Conservation (phyloP, 2,329 filamentous ascomycete species). For the Cercospora sp. region DNA sequence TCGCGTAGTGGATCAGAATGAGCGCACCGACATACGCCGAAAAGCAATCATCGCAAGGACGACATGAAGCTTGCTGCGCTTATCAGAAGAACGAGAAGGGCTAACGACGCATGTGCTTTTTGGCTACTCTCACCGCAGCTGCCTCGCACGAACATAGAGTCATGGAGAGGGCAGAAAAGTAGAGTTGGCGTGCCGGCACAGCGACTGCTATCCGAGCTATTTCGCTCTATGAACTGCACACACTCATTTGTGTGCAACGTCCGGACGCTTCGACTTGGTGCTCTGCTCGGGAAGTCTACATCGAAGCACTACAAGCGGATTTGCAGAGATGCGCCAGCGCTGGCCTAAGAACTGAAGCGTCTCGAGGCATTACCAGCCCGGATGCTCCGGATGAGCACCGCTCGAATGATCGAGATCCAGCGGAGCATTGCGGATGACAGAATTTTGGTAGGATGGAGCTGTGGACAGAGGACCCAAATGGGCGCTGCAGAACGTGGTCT, state of each 20-base stretch:
- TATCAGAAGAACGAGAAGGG: neutral
- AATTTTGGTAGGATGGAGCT: neutral
- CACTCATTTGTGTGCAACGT: too few relatives aligned
- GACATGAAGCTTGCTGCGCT: neutral
- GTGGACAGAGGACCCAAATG: neutral
- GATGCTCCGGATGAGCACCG: neutral
- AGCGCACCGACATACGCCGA: neutral
- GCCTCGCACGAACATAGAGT: neutral
- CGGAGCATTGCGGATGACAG: neutral
- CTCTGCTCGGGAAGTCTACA: neutral
- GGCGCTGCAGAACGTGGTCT: neutral
- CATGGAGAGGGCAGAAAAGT: neutral
- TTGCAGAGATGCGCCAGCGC: neutral
- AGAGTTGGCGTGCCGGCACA: neutral
- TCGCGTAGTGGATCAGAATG: neutral
- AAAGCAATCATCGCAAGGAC: neutral
- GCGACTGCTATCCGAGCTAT: neutral
- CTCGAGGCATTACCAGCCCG: neutral
- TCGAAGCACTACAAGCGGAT: neutral
- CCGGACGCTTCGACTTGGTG: neutral
- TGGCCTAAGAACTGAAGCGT: neutral
- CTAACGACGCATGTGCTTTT: neutral
- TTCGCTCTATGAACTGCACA: neutral
- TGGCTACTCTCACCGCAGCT: neutral
- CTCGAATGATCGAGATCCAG: neutral